phyloP scores from a whole-genome alignment of 768 basidiomycete genomes.

The Rhodotorula graminis region DNA sequence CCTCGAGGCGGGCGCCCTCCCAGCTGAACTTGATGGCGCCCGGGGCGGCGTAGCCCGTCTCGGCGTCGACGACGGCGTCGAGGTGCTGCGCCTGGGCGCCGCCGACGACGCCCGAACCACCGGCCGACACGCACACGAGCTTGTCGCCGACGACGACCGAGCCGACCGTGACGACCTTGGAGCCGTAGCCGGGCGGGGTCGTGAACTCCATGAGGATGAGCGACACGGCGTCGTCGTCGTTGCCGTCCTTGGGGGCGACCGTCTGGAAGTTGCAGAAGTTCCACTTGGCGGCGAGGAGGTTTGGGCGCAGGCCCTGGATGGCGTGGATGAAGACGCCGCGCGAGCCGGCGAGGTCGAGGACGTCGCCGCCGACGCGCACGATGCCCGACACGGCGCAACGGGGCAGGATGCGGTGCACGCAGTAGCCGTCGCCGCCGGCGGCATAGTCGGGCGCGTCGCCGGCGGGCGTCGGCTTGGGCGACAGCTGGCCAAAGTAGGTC shows the following conservation, averaged over 20 bases:
- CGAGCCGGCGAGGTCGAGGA: conserved; percentile 46
- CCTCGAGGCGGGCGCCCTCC: conserved; percentile 62
- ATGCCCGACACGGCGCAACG: conserved; percentile 41
- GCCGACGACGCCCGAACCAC: conserved; percentile 70
- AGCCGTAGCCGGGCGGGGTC: conserved; percentile 72
- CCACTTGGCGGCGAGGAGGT: conserved; percentile 87
- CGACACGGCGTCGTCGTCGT: conserved; percentile 63
- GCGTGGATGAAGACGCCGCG: conserved; percentile 85
- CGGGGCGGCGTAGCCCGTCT: conserved; percentile 77
- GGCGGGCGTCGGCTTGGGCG: neutral
- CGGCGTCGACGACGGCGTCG: conserved; percentile 60
- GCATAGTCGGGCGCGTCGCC: conserved; percentile 29
- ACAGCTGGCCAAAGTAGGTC: conserved; percentile 67
- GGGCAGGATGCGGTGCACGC: conserved; percentile 47
- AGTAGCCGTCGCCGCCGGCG: conserved; percentile 44
- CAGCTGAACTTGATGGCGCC: conserved; percentile 67
- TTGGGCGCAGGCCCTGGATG: conserved; percentile 96
- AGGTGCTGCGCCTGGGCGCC: conserved; percentile 61
- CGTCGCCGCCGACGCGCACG: conserved; percentile 35
- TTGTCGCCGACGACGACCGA: conserved; percentile 74
- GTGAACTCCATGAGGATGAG: conserved; percentile 95
- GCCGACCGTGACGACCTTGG: conserved; percentile 73
- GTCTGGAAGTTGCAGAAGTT: conserved; percentile 93
- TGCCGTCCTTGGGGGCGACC: conserved; percentile 53
- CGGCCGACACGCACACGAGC: conserved; percentile 63